These are phyloP conservation scores for Kappamyces sp. DNA, from an alignment of 192 early-diverging fungal species.

Conservation along the genomic window DNA sequence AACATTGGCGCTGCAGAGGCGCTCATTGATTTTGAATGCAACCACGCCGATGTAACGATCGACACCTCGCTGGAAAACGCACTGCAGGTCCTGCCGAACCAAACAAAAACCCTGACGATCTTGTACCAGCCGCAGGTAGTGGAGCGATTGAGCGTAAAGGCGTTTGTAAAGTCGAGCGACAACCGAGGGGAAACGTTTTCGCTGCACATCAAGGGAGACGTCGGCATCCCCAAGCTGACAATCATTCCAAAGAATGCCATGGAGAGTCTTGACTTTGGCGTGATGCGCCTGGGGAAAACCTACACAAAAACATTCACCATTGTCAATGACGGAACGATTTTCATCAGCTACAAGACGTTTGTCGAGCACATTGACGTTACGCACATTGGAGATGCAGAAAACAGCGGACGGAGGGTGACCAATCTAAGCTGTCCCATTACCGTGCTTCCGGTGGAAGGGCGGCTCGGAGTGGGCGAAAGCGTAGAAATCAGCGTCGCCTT, in stretches of 20 bases:
- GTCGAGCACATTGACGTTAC: conserved; percentile 16
- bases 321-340: conserved; percentile 54
- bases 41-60: conserved; percentile 41
- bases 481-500: conserved; percentile 38
- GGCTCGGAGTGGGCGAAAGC: conserved; percentile 38
- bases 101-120: conserved; percentile 37
- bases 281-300: conserved; percentile 33
- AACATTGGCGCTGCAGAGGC: conserved; percentile 56
- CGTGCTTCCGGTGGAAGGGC: conserved; percentile 29
- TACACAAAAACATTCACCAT: conserved; percentile 43
- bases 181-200: conserved; percentile 51
- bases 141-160: conserved; percentile 45
- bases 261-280: conserved; percentile 48
- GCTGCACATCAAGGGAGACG: conserved; percentile 40
- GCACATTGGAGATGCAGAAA: not conserved
- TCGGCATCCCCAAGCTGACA: conserved; percentile 49
- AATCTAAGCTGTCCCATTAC: conserved; percentile 21
- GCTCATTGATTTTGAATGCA: conserved; percentile 44
- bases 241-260: conserved; percentile 34
- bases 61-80: conserved; percentile 21
- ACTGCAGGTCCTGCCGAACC: conserved; percentile 25
- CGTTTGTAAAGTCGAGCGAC: conserved; percentile 49
- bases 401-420: not conserved
- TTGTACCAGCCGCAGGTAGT: conserved; percentile 48
- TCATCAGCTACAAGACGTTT: conserved; percentile 30